These are phyloP conservation scores for Leccinum arenicola DNA, from an alignment of 768 basidiomycete genomes.

Conservation along the genomic window DNA sequence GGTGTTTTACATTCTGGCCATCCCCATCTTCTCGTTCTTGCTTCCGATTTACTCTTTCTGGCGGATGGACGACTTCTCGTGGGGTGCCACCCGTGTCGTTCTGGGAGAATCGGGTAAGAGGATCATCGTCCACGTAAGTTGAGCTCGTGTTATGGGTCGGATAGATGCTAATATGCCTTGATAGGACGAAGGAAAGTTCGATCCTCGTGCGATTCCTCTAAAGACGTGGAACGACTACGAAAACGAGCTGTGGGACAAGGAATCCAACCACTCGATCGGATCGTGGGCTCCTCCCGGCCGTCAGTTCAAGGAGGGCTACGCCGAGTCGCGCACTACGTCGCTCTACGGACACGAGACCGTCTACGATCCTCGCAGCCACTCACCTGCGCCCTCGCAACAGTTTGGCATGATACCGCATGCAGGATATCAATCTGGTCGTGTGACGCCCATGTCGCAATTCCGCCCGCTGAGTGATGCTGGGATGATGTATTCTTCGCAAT, in stretches of 20 bases:
- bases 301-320: conserved; percentile 67
- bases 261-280: conserved; percentile 92
- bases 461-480: conserved; percentile 32
- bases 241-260: conserved; percentile 97
- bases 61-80: conserved; percentile 97
- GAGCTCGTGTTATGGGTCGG: background rate
- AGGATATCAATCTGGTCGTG: conserved; percentile 75
- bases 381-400: conserved; percentile 70
- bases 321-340: conserved; percentile 75
- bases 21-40: conserved; percentile 91
- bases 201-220: conserved; percentile 87
- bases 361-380: conserved; percentile 74
- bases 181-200: conserved; percentile 98
- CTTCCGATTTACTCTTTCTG: conserved; percentile 96
- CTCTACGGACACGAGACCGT: conserved; percentile 85
- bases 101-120: conserved; percentile 95
- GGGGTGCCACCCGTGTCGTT: conserved; percentile 92
- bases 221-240: conserved; percentile 98
- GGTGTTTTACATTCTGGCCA: conserved; percentile 93
- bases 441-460: conserved; percentile 58
- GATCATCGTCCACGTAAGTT: conserved; percentile 84
- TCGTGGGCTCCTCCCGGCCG: conserved; percentile 86
- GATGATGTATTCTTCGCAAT: conserved; percentile 58
- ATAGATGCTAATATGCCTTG: conserved; percentile 6
- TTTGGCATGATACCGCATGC: conserved; percentile 53